These are phyloP conservation scores for Cardamine resedifolia DNA, from an alignment of 345 rosid species.

Conservation along the genomic window DNA sequence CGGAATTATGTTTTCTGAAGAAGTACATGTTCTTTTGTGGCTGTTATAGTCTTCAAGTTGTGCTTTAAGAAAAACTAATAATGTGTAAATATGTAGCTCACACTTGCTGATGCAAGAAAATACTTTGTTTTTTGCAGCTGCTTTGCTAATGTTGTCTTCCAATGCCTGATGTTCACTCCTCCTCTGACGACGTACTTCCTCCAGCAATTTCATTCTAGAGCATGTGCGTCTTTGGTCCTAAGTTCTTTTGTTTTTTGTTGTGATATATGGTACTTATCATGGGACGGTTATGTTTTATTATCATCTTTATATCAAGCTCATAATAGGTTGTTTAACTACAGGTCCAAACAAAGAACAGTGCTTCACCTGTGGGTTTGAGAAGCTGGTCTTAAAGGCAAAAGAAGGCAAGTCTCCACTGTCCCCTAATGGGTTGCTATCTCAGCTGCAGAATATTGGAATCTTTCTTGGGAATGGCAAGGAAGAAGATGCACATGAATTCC, in stretches of 20 bases:
- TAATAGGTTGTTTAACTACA: conserved; percentile 35
- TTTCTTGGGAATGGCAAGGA: conserved; percentile 82
- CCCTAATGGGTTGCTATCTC: conserved; percentile 69
- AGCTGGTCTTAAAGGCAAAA: conserved; percentile 67
- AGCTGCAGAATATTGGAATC: conserved; percentile 65
- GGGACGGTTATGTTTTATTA: conserved; percentile 9
- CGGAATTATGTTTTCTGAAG: conserved; percentile 10
- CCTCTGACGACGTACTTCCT: conserved; percentile 85
- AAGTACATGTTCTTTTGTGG: conserved; percentile 3
- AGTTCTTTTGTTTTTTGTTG: conserved; percentile 7
- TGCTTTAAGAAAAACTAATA: background rate
- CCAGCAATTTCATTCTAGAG: conserved; percentile 78
- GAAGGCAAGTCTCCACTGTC: conserved; percentile 69
- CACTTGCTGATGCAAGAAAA: conserved; percentile 21
- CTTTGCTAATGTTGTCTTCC: conserved; percentile 92
- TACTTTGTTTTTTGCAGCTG: conserved; percentile 64
- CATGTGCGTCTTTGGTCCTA: conserved; percentile 53
- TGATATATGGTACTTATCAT: conserved; percentile 18
- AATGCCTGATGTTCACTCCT: conserved; percentile 91
- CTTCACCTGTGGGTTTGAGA: conserved; percentile 88
- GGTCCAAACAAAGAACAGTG: conserved; percentile 83
- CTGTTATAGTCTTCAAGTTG: conserved; percentile 18
- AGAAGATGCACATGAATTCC: conserved; percentile 99
- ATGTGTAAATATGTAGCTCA: too few species aligned
- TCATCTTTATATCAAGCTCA: conserved; percentile 11